These are phyloP conservation scores for Blastocystis sp. DNA, from an alignment of 352 stramenopile species.

Conservation along the genomic window DNA sequence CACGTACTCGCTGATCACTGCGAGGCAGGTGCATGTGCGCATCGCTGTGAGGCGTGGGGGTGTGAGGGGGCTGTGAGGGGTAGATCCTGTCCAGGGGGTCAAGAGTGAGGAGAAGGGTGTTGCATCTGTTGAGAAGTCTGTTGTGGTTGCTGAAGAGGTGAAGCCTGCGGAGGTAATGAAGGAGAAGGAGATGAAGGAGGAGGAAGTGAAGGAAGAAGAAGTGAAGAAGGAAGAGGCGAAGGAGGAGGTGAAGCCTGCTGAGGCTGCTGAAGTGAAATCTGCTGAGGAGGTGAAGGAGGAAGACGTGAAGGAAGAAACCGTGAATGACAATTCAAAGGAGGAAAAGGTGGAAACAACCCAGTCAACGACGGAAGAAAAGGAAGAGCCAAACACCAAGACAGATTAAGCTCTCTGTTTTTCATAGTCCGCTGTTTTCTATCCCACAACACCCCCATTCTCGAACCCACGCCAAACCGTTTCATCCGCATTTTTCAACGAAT, in stretches of 20 bases:
- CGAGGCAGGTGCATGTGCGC: neutral
- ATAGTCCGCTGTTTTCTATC: too few relatives aligned
- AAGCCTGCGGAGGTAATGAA: neutral
- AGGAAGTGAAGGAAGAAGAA: too few relatives aligned
- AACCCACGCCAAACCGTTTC: neutral
- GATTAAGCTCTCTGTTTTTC: neutral
- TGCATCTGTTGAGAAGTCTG: neutral
- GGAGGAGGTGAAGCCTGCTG: neutral
- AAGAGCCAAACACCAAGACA: neutral
- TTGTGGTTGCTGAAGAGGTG: neutral
- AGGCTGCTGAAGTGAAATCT: neutral
- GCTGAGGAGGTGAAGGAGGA: neutral
- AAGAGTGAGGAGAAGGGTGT: neutral
- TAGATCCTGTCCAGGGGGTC: neutral
- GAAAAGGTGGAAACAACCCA: neutral
- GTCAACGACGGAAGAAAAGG: neutral
- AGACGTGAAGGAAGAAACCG: too few relatives aligned
- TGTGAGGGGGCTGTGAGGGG: neutral
- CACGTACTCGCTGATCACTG: slow-evolving; percentile 13
- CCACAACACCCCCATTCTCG: too few relatives aligned
- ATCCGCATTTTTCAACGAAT: neutral
- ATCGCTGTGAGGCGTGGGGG: neutral
- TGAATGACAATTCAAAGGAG: too few relatives aligned
- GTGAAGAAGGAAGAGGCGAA: too few relatives aligned
- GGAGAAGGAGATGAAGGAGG: too few relatives aligned